Evolutionary conservation across 108 stramenopile species (phyloP).

Genomic region (Pseudonitzschia pungens): DNA sequence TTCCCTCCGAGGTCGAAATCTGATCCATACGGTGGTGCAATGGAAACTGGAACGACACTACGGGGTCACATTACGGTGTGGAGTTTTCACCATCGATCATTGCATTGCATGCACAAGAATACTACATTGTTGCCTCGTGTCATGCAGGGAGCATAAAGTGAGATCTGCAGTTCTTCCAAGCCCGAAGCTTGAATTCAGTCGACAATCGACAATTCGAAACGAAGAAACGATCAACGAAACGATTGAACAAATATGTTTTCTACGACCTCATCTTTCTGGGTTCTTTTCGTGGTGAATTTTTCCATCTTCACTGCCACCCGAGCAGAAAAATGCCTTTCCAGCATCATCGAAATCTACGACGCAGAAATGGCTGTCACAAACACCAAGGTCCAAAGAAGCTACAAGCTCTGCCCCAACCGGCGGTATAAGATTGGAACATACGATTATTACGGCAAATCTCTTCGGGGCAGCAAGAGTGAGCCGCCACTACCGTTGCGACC

Average conservation of each 20-base stretch:
- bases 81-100: too few relatives aligned
- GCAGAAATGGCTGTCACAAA: conserved; percentile 20
- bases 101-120: too few relatives aligned
- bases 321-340: neutral
- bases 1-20: too few relatives aligned
- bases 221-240: neutral
- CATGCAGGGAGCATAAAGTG: neutral
- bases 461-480: neutral
- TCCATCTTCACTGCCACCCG: neutral
- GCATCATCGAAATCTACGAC: conserved; percentile 10
- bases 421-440: conserved; percentile 24
- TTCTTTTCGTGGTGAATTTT: neutral
- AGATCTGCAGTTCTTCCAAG: neutral
- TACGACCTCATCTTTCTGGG: neutral
- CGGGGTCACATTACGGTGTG: too few relatives aligned
- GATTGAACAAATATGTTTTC: neutral
- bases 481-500: conserved; percentile 30
- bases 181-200: neutral
- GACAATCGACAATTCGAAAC: neutral
- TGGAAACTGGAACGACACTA: too few relatives aligned
- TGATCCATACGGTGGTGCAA: too few relatives aligned
- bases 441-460: conserved; percentile 11
- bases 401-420: conserved; percentile 22
- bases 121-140: neutral
- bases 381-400: conserved; percentile 24